Evolutionary conservation across 257 asterid genomes (phyloP).

Genomic region (Apocynum venetum): DNA sequence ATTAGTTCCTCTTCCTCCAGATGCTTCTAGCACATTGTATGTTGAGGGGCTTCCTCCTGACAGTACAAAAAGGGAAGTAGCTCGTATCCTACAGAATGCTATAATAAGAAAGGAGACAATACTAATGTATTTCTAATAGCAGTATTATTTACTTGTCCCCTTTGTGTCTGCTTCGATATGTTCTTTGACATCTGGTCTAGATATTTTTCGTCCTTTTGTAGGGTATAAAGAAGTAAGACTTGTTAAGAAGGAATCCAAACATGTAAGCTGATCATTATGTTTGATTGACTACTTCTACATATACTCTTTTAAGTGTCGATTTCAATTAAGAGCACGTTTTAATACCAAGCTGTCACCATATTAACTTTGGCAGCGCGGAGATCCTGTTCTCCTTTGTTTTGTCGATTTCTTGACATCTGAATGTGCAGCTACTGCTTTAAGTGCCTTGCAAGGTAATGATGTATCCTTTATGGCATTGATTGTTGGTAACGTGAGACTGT

Average conservation of each 20-base stretch:
- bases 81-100: slow-evolving; percentile 46
- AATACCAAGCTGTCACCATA: neutral
- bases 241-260: slow-evolving; percentile 49
- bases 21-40: slow-evolving; percentile 54
- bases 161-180: neutral
- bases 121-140: neutral
- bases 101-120: slow-evolving; percentile 1
- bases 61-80: slow-evolving; percentile 48
- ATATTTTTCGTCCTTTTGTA: slow-evolving; percentile 56
- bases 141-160: neutral
- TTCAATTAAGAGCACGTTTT: neutral
- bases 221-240: slow-evolving; percentile 62
- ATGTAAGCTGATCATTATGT: slow-evolving; percentile 27
- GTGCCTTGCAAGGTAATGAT: slow-evolving; percentile 48
- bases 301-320: neutral
- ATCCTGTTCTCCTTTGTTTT: slow-evolving; percentile 48
- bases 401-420: slow-evolving; percentile 53
- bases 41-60: slow-evolving; percentile 59
- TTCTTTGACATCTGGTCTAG: slow-evolving; percentile 33
- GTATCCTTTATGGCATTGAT: neutral
- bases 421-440: slow-evolving; percentile 60
- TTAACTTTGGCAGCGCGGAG: slow-evolving; percentile 43
- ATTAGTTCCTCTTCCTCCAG: slow-evolving; percentile 45
- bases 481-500: neutral
- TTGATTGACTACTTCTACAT: neutral